phyloP scores from a whole-genome alignment of 2,329 filamentous ascomycete species.

The Aspergillus pseudonomiae region DNA sequence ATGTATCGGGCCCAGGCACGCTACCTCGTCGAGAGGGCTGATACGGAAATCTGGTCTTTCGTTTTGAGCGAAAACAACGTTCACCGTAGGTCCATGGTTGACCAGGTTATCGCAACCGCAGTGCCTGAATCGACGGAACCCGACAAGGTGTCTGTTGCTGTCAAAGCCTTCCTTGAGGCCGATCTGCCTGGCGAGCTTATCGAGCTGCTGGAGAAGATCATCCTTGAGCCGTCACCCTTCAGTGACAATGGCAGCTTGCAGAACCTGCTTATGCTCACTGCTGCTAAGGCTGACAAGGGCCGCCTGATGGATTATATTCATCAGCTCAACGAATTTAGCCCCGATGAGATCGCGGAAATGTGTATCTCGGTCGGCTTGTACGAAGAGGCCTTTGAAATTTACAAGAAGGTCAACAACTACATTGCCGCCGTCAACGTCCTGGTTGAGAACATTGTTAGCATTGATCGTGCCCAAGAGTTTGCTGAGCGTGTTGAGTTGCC shows the following conservation, averaged over 20 bases:
- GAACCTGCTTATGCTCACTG: slow-evolving; percentile 94
- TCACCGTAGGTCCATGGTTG: slow-evolving; percentile 87
- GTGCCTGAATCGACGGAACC: slow-evolving; percentile 92
- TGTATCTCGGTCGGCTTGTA: slow-evolving; percentile 94
- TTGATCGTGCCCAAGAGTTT: slow-evolving; percentile 93
- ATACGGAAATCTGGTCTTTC: slow-evolving; percentile 89
- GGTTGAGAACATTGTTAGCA: slow-evolving; percentile 95
- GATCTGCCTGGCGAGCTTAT: slow-evolving; percentile 94
- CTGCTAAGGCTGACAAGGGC: slow-evolving; percentile 92
- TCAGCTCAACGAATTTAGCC: slow-evolving; percentile 82
- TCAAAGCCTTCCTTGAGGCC: slow-evolving; percentile 86
- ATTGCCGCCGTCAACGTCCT: slow-evolving; percentile 85
- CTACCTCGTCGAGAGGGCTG: slow-evolving; percentile 88
- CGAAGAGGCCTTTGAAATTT: slow-evolving; percentile 97
- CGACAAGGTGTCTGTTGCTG: slow-evolving; percentile 90
- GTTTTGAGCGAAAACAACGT: slow-evolving; percentile 95
- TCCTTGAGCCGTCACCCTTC: slow-evolving; percentile 98
- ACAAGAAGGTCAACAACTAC: slow-evolving; percentile 96
- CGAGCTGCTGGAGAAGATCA: slow-evolving; percentile 97
- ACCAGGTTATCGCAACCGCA: slow-evolving; percentile 94
- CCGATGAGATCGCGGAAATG: slow-evolving; percentile 88
- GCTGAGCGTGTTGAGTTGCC: slow-evolving; percentile 92
- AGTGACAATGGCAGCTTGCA: slow-evolving; percentile 96
- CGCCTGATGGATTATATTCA: slow-evolving; percentile 97
- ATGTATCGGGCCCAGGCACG: slow-evolving; percentile 99